Evolutionary conservation across 2,329 filamentous ascomycete species (phyloP), one percentile per base, ranked within the genome.

Genomic region (Monosporascus sp.): DNA sequence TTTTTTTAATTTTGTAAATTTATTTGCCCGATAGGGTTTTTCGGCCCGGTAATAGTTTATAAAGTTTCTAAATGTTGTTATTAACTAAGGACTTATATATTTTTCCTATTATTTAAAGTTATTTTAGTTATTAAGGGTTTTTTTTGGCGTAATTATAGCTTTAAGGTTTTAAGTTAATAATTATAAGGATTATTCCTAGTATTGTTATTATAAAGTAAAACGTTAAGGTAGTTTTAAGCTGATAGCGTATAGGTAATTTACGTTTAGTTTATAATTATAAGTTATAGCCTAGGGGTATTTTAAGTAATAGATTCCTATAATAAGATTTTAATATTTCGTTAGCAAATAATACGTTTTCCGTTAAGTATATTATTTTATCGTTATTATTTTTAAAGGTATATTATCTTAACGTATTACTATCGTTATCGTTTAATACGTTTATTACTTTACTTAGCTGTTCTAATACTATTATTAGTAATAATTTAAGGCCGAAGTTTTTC

Each of bases 81-180:
- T 55, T 52, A 11, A 49, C 47, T 55, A 51, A 51, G 14, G 20
- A 51, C n/a, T 54, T 38, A 51, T 51, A 51, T 54, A 51, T 46
- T 14, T 44, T 9, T 22, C 46, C 49, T 52, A 54, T 54, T 49
- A 46, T 5, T 41, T 52, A 49, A 44, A 41, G 22, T 43, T 16
- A 55, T 52, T 55, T 49, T 24, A 20, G 17, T 14, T 24, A 40
- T 34, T 49, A 34, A 49, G 41, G 9, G 7, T 49, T 52, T 24
- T 16, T 7, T 47, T 49, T 49, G 44, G 41, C 20, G 26, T 55
- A 31, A 27, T 51, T 45, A 54, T 54, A 54, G 24, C n/a, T 44
- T n/a, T n/a, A n/a, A n/a, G n/a, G n/a, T 51, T 51, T 48, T n/a
- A n/a, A n/a, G n/a, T n/a, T n/a, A n/a, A n/a, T n/a, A n/a, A n/a